phyloP scores from a whole-genome alignment of 305 asterid species.

The Stenogyne calaminthoides region DNA sequence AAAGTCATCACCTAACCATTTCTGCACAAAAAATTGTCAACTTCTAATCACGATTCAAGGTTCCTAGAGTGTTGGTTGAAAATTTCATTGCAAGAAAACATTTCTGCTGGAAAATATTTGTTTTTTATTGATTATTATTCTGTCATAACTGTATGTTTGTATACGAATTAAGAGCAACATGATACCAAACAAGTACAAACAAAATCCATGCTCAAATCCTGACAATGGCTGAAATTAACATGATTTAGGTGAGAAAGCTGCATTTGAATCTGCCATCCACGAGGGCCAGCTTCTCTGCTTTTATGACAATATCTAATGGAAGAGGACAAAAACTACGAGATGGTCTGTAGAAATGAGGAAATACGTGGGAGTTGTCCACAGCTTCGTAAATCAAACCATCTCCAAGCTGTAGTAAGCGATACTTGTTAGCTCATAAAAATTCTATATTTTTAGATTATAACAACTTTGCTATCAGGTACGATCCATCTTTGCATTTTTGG shows the following conservation, averaged over 20 bases:
- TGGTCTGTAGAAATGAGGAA: slow-evolving; percentile 94
- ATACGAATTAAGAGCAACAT: slow-evolving; percentile 6
- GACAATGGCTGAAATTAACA: background rate
- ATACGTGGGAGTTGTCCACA: slow-evolving; percentile 46
- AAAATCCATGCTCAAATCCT: background rate
- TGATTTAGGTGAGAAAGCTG: slow-evolving; percentile 43
- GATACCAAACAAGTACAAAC: background rate
- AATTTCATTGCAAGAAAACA: background rate
- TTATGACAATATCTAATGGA: slow-evolving; percentile 58
- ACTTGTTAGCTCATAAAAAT: slow-evolving; percentile 5
- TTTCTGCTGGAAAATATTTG: background rate
- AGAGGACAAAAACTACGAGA: slow-evolving; percentile 74
- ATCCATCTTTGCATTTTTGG: background rate
- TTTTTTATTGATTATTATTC: background rate
- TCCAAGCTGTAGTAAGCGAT: slow-evolving; percentile 65
- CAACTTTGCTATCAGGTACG: background rate
- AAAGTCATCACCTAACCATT: too few species aligned
- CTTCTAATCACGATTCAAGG: too few species aligned
- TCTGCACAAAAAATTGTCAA: too few species aligned
- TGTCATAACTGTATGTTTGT: background rate
- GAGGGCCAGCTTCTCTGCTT: slow-evolving; percentile 62
- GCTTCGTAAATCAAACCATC: slow-evolving; percentile 77
- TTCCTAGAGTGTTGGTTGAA: too few species aligned
- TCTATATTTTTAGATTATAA: background rate
- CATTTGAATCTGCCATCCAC: slow-evolving; percentile 58